Conservation (phyloP, 495 filamentous ascomycete genomes). For the Haplographium delicatum region DNA sequence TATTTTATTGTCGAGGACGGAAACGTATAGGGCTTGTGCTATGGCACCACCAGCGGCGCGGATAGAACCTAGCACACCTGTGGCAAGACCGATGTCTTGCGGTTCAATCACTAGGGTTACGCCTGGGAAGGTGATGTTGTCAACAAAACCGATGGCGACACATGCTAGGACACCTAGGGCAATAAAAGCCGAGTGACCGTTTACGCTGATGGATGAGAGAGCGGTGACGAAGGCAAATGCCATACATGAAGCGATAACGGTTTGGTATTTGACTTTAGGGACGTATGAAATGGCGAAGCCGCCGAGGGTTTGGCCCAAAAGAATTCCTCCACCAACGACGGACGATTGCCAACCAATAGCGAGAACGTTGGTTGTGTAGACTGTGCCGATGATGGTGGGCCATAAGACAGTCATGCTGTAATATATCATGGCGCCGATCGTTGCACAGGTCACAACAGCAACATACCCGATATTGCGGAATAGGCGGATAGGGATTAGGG, state of each 20-base stretch:
- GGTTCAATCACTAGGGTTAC: constrained; percentile 29
- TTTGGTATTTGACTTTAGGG: constrained; percentile 27
- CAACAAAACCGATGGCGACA: constrained; percentile 30
- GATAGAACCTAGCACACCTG: constrained; percentile 24
- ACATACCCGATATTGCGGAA: constrained; percentile 40
- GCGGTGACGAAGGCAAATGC: constrained; percentile 30
- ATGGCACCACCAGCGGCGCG: constrained; percentile 20
- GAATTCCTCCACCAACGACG: constrained; percentile 24
- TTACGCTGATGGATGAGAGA: constrained; percentile 5
- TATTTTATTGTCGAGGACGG: constrained; percentile 10
- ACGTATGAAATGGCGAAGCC: constrained; percentile 28
- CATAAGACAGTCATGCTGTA: constrained; percentile 21
- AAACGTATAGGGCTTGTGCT: constrained; percentile 17
- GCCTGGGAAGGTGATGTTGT: constrained; percentile 27
- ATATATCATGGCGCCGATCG: constrained; percentile 28
- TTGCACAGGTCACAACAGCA: constrained; percentile 34
- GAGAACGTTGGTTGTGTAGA: constrained; percentile 21
- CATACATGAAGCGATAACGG: constrained; percentile 26
- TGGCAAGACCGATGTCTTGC: constrained; percentile 24
- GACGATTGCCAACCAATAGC: constrained; percentile 21
- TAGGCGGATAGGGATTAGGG: constrained; percentile 37
- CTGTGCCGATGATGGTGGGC: constrained; percentile 22
- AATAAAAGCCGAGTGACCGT: constrained; percentile 22
- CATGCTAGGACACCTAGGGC: constrained; percentile 24
- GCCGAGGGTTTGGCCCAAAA: constrained; percentile 27